A percentile compares a stretch with the other conserved stretches of the same genome.
Evolutionary conservation across 768 basidiomycete species (phyloP).

Genomic region (Suillus brevipes): DNA sequence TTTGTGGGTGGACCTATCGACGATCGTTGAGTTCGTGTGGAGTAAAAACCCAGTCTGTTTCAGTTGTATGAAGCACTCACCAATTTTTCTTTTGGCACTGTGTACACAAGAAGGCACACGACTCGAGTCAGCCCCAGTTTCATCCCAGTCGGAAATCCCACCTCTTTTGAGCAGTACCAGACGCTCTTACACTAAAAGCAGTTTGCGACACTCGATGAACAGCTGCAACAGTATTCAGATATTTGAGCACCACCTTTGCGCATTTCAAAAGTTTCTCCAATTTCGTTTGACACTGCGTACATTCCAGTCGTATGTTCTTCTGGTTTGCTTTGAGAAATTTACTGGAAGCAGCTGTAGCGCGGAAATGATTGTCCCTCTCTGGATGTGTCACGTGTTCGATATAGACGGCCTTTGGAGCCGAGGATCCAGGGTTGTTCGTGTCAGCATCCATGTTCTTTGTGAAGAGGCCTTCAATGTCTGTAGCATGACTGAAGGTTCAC

Average conservation of each 20-base stretch:
- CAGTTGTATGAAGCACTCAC: not conserved
- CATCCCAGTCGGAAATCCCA: not conserved
- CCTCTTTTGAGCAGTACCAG: slow-evolving; percentile 22
- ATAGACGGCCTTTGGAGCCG: not conserved
- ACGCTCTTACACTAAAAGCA: slow-evolving; percentile 18
- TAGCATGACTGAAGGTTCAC: too few species aligned
- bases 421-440: not conserved
- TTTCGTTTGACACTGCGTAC: slow-evolving; percentile 16
- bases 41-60: not conserved
- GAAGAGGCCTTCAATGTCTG: too few species aligned
- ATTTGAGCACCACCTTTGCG: slow-evolving; percentile 3
- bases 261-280: slow-evolving; percentile 15
- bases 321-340: not conserved
- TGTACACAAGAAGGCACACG: not conserved
- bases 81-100: slow-evolving; percentile 21
- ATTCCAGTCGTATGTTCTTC: not conserved
- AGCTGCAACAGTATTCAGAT: not conserved
- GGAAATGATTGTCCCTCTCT: not conserved
- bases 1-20: slow-evolving; percentile 17
- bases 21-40: not conserved
- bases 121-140: not conserved
- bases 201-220: not conserved
- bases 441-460: not conserved
- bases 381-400: not conserved
- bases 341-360: not conserved